These are phyloP conservation scores for Elsinoe ampelina DNA, from an alignment of 2,329 filamentous ascomycete species.

Conservation along the genomic window DNA sequence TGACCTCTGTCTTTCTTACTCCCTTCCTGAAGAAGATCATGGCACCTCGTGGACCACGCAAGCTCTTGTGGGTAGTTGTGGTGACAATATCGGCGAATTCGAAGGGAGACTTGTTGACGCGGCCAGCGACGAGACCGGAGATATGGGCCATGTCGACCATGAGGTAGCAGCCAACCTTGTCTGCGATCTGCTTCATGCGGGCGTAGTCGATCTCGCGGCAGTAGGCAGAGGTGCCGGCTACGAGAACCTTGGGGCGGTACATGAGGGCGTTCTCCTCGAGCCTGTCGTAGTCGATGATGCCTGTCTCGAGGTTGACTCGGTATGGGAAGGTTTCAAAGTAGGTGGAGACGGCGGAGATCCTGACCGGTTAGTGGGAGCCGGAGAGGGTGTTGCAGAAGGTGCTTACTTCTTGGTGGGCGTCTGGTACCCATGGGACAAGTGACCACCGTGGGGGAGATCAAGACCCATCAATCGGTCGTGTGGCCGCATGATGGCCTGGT, in stretches of 20 bases:
- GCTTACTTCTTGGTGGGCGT: conserved; percentile 70
- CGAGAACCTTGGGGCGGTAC: conserved; percentile 91
- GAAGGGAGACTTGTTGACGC: conserved; percentile 85
- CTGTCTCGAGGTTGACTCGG: conserved; percentile 79
- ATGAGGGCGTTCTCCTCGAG: conserved; percentile 78
- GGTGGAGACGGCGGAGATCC: conserved; percentile 94
- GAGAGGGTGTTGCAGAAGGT: neutral
- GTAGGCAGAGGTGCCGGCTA: conserved; percentile 92
- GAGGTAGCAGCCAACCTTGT: conserved; percentile 87
- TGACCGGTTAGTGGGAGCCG: neutral
- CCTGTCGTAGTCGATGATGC: conserved; percentile 88
- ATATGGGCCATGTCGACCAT: conserved; percentile 97
- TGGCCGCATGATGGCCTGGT: conserved; percentile 92
- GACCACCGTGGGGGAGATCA: conserved; percentile 87
- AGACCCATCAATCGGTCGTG: conserved; percentile 96
- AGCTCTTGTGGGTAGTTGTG: conserved; percentile 95
- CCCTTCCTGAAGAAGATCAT: conserved; percentile 99
- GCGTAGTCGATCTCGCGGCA: conserved; percentile 92
- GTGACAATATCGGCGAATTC: conserved; percentile 87
- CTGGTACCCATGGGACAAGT: conserved; percentile 96
- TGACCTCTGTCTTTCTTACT: conserved; percentile 69
- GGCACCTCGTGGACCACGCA: conserved; percentile 87
- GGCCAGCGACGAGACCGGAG: conserved; percentile 84
- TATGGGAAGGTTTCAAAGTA: conserved; percentile 99
- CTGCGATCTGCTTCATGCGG: conserved; percentile 79